Base-by-base conservation (phyloP, 352 stramenopile species). In the Aphanomyces invadans region DNA sequence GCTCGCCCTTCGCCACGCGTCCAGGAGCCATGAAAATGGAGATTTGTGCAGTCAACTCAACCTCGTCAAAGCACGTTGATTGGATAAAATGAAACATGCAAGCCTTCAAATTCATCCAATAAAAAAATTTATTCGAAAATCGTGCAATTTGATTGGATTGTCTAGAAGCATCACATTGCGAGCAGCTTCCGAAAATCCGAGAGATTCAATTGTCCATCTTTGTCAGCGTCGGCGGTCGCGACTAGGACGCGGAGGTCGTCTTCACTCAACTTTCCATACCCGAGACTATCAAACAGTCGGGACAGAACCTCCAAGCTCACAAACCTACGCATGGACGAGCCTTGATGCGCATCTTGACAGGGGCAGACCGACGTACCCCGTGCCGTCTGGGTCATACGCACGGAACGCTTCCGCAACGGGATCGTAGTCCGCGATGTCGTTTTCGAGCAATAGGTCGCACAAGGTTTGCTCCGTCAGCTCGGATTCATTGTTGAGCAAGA, bases 401-500 rank as follows among this genome's bases (percentile, higher is more conserved):
- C 90, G 86, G 73, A 96, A 96, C 4, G 89, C 89, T 59, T 96
- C 89, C 26, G 76, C 81, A 36, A 95, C 79, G 0, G 89, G 87
- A 60, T 97, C 89, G 53, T 95, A 97, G 70, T 95, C 87, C 61
- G 87, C 86, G 33, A 96, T 80, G 67, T 96, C 87, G 62, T 96
- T 96, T 4, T 90, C 78, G 29, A 94, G 65, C 42, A 97, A 71
- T 29, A 97, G 70, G 5, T 88, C 77, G 46, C 78, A 71, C 12
- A 97, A 74, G 31, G 92, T 86, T 29, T 92, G 78, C 59, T 89
- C 77, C 0, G 80, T 86, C 7, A 89, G 65, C 49, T 89, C 80
- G 10, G 72, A 76, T 46, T 93, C 86, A 55, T 95, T 87, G 62
- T 90, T 90, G 63, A 97, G 86, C 46, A 96, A 70, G 26, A 96